Conservation (phyloP, 2,329 filamentous ascomycete species). For the Juglanconis juglandina region DNA sequence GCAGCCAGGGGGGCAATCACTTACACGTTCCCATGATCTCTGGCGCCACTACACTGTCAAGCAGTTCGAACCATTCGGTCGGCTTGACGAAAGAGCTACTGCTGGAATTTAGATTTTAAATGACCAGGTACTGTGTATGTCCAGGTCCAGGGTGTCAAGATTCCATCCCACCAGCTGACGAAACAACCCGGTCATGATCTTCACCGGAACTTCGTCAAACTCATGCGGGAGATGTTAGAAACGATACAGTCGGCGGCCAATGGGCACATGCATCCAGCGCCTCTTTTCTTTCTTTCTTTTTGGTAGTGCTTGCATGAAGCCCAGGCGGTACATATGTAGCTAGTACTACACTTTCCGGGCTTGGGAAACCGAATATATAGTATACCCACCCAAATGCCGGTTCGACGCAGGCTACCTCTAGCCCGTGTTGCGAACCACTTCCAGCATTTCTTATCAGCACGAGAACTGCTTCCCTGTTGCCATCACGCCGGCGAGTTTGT, state of each 20-base stretch:
- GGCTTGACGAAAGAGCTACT: not conserved
- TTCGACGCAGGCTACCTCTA: too few species aligned
- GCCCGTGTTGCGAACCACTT: not conserved
- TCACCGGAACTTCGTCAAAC: not conserved
- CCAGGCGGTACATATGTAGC: too few species aligned
- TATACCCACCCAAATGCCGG: too few species aligned
- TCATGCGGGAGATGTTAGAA: too few species aligned
- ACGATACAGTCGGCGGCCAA: too few species aligned
- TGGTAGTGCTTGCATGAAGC: too few species aligned
- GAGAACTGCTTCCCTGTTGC: not conserved
- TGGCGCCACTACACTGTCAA: constrained; percentile 9
- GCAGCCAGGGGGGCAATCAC: not conserved
- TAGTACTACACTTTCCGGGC: too few species aligned
- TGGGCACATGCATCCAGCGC: too few species aligned
- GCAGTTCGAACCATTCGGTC: not conserved
- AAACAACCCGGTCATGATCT: not conserved
- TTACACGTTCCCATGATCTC: constrained; percentile 13
- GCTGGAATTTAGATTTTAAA: not conserved
- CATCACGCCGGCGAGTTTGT: too few species aligned
- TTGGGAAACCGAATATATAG: too few species aligned
- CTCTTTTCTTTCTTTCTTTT: too few species aligned
- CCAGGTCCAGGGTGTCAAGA: constrained; percentile 13
- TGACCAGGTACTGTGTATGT: not conserved
- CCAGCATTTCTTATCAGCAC: not conserved
- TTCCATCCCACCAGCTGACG: not conserved